A percentile compares a stretch with the other conserved stretches of the same genome.
These are phyloP conservation scores for Fomitopsis pulvina DNA, from an alignment of 768 basidiomycete species.

Conservation along the genomic window DNA sequence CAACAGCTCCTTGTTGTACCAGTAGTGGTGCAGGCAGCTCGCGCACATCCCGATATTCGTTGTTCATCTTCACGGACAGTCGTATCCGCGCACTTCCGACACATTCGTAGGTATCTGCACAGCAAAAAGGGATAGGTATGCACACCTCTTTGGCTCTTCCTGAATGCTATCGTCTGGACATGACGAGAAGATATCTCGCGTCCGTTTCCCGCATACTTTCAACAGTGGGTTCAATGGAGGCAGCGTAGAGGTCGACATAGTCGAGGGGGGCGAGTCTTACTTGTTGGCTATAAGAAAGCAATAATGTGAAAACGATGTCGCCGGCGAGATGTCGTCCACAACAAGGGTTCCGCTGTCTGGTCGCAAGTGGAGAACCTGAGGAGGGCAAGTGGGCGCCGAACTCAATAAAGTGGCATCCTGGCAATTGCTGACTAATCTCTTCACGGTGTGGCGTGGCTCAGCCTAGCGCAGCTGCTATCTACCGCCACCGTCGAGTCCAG, in stretches of 20 bases:
- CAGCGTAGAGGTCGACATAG: conserved; percentile 38
- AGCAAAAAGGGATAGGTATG: not conserved
- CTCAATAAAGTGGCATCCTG: too few species aligned
- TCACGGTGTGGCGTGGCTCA: not conserved
- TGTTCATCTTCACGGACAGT: conserved; percentile 77
- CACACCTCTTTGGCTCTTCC: conserved; percentile 71
- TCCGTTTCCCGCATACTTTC: conserved; percentile 60
- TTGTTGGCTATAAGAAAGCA: too few species aligned
- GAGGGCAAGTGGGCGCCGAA: too few species aligned
- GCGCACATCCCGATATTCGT: conserved; percentile 86
- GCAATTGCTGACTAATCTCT: not conserved
- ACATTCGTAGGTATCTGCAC: not conserved
- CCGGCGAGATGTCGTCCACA: too few species aligned
- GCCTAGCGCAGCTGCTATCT: not conserved
- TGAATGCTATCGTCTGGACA: conserved; percentile 50
- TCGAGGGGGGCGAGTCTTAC: not conserved
- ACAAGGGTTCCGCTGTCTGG: too few species aligned
- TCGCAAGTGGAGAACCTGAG: too few species aligned
- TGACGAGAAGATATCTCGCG: conserved; percentile 62
- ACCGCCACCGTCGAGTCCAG: not conserved
- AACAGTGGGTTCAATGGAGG: conserved; percentile 65
- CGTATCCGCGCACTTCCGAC: conserved; percentile 55
- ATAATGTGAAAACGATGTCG: too few species aligned
- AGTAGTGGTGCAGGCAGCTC: conserved; percentile 77
- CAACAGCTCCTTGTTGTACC: conserved; percentile 75